Conservation (phyloP, 768 basidiomycete species). For the Leccinum boreale region DNA sequence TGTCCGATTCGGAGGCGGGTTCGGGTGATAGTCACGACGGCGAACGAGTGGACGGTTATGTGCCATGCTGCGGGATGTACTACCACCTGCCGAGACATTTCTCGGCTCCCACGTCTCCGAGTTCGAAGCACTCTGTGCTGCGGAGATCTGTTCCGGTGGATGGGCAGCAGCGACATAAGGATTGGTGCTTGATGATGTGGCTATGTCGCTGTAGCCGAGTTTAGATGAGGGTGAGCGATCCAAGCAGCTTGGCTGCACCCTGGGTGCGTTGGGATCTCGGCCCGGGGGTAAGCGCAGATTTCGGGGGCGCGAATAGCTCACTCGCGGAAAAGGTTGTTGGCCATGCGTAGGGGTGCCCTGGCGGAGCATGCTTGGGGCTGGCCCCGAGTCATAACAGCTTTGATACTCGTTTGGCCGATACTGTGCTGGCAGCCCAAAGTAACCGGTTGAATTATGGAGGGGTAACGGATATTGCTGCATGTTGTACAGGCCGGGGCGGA, state of each 20-base stretch:
- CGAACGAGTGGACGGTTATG: slow-evolving; percentile 38
- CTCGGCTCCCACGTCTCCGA: neutral
- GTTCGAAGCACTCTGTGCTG: slow-evolving; percentile 1
- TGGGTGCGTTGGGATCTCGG: slow-evolving; percentile 19
- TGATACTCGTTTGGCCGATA: slow-evolving; percentile 38
- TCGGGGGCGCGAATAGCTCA: slow-evolving; percentile 26
- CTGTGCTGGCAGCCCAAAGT: slow-evolving; percentile 37
- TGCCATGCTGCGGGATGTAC: slow-evolving; percentile 1
- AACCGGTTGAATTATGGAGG: slow-evolving; percentile 29
- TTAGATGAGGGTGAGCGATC: slow-evolving; percentile 11
- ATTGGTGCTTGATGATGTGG: neutral
- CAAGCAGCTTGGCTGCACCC: slow-evolving; percentile 12
- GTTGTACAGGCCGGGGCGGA: slow-evolving; percentile 21
- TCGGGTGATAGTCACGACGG: slow-evolving; percentile 59
- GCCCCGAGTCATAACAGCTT: slow-evolving; percentile 47
- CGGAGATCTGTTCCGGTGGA: slow-evolving; percentile 1
- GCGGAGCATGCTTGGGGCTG: slow-evolving; percentile 25
- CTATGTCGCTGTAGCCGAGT: neutral
- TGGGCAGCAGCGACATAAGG: neutral
- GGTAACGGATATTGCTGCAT: slow-evolving; percentile 14
- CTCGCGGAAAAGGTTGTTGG: slow-evolving; percentile 30
- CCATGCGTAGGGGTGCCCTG: slow-evolving; percentile 30
- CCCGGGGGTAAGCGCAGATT: slow-evolving; percentile 13
- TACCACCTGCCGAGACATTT: neutral
- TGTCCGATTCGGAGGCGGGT: slow-evolving; percentile 68